Evolutionary conservation across 73 alveolate species (phyloP).

Genomic region (Paraurostyla sp.): DNA sequence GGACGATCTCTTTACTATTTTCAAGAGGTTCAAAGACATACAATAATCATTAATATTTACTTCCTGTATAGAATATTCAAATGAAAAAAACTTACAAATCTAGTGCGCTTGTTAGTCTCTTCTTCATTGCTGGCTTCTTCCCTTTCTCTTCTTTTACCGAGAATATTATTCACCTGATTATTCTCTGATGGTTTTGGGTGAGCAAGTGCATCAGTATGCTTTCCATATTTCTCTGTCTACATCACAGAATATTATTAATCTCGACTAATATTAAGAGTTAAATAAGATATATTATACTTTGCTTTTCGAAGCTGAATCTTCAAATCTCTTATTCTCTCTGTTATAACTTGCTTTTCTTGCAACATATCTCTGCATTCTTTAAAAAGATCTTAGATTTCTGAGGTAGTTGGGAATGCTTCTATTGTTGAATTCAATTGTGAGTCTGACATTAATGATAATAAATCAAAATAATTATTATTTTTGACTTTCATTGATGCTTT

Average conservation of each 20-base stretch:
- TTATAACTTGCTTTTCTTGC: neutral
- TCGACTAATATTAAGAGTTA: neutral
- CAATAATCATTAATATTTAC: slow-evolving; percentile 14
- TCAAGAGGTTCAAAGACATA: slow-evolving; percentile 7
- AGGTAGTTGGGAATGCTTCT: too few relatives aligned
- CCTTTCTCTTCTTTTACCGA: neutral
- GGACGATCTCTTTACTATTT: neutral
- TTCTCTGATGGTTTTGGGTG: neutral
- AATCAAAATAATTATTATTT: too few relatives aligned
- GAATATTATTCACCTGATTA: neutral
- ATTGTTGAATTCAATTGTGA: too few relatives aligned
- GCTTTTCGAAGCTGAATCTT: neutral
- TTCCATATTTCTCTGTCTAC: neutral
- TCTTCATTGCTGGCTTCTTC: neutral
- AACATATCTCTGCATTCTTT: neutral
- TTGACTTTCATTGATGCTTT: too few relatives aligned
- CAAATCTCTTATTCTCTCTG: neutral
- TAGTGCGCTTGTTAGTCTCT: neutral
- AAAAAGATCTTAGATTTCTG: too few relatives aligned
- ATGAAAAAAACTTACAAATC: neutral
- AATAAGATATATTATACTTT: neutral
- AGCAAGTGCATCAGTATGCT: neutral
- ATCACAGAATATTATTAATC: neutral
- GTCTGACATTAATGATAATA: too few relatives aligned
- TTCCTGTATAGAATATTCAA: neutral